These are phyloP conservation scores for Periconia digitata DNA, from an alignment of 2,329 filamentous ascomycete genomes.

Conservation along the genomic window DNA sequence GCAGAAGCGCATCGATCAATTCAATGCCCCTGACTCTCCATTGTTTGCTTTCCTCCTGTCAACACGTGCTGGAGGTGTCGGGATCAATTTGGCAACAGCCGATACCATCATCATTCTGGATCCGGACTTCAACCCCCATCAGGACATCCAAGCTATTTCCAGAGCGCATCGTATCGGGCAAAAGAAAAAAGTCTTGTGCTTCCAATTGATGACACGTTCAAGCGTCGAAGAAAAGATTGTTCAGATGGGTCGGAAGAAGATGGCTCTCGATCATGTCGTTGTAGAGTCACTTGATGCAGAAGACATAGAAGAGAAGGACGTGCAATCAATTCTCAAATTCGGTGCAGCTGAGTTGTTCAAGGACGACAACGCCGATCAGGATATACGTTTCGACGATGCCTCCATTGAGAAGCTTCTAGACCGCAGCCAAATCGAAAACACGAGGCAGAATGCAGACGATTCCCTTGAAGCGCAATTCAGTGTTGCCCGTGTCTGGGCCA, in stretches of 20 bases:
- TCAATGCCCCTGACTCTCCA: constrained; percentile 79
- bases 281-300: constrained; percentile 89
- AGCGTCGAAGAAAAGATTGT: constrained; percentile 95
- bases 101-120: constrained; percentile 98
- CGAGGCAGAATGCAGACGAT: constrained; percentile 62
- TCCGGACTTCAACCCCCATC: constrained; percentile 96
- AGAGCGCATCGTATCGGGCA: constrained; percentile 96
- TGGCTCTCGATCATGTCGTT: constrained; percentile 91
- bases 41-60: constrained; percentile 92
- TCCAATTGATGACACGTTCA: constrained; percentile 87
- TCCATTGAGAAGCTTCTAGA: constrained; percentile 92
- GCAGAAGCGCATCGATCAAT: constrained; percentile 91
- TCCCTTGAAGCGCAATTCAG: constrained; percentile 80
- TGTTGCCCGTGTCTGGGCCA: constrained; percentile 89
- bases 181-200: constrained; percentile 92
- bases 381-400: constrained; percentile 78
- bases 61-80: constrained; percentile 91
- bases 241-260: constrained; percentile 92
- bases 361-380: constrained; percentile 67
- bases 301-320: constrained; percentile 75
- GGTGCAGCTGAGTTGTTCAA: constrained; percentile 86
- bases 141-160: constrained; percentile 93
- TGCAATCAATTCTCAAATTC: constrained; percentile 85
- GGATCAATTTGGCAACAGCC: constrained; percentile 94
- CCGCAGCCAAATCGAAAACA: constrained; percentile 76